Evolutionary conservation across 2,329 filamentous ascomycete species (phyloP), one percentile per base, ranked within the genome.

Genomic region (Microascus cirrosus): DNA sequence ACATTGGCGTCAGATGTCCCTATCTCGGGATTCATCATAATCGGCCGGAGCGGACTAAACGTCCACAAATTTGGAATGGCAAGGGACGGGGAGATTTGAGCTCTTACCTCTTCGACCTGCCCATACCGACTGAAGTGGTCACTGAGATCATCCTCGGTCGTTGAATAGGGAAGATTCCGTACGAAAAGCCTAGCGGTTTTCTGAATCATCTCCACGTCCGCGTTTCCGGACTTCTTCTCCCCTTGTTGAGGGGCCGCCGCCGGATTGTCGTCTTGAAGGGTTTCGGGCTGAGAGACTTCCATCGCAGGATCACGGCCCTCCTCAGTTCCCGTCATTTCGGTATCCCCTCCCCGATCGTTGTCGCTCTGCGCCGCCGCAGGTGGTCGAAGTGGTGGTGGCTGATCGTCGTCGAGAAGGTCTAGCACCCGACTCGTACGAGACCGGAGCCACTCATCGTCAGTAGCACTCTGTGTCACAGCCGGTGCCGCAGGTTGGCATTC

Each of bases 21-120:
- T 97, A 97, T 97, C 94, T 88, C 35, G 88, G 89, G 83, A 77
- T 90, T 97, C 93, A 97, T 97, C 94, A 93, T 82, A 56, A 15
- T 56, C 58, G 39, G 45, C 13, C 11, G 13, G 54, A 28, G n/a
- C 22, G 45, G 36, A 58, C 11, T 42, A 52, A 51, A 6, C 22
- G 15, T 51, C 58, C 60, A 59, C 51, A 52, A 61, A 58, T 55
- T 55, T 4, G 28, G 10, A 64, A 61, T 12, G 59, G 54, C 53
- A 54, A 63, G 62, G 64, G n/a, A 34, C 5, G 8, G 39, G 45
- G 53, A 32, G 51, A 50, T 58, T 34, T 35, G 24, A 20, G 20
- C 63, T 74, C 89, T 80, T 85, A 97, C 94, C 86, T 97, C 93
- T 79, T 93, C 82, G 53, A 96, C 73, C 58, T 80, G 76, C 42